These are phyloP conservation scores for Mycena amicta DNA, from an alignment of 768 basidiomycete genomes.

Conservation along the genomic window DNA sequence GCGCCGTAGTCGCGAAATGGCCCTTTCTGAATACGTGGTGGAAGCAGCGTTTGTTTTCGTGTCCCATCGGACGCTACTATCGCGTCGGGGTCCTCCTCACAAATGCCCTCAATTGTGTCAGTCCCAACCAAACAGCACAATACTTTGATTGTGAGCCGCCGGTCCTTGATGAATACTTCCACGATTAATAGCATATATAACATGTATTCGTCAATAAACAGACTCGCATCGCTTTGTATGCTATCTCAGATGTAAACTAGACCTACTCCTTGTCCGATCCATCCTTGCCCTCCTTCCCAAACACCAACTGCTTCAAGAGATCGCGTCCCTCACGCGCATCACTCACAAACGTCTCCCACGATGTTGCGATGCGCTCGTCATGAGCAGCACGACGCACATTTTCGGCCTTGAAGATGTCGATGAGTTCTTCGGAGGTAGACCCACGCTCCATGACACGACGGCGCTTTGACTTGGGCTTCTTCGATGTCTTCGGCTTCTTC, in stretches of 20 bases:
- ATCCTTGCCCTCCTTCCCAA: neutral
- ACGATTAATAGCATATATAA: neutral
- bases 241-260: neutral
- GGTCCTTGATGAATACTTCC: neutral
- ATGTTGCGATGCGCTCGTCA: neutral
- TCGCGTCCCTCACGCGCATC: neutral
- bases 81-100: conserved; percentile 26
- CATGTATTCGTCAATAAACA: too few relatives aligned
- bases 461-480: conserved; percentile 2
- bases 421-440: neutral
- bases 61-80: conserved; percentile 30
- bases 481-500: too few relatives aligned
- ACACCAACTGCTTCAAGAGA: neutral
- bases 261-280: neutral
- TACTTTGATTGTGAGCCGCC: conserved; percentile 24
- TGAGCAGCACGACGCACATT: conserved; percentile 3
- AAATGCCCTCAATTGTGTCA: conserved; percentile 28
- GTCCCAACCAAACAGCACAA: conserved; percentile 27
- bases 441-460: neutral
- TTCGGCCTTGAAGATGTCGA: conserved; percentile 3
- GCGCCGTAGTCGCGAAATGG: conserved; percentile 21
- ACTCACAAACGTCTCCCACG: neutral
- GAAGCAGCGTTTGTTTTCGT: conserved; percentile 21
- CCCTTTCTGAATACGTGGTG: conserved; percentile 28
- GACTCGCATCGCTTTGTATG: neutral